Percentiles rank a stretch among this genome's conserved stretches.
These are phyloP conservation scores for Tetrapyrgos nigripes DNA, from an alignment of 1,284 basidiomycete species.

Conservation along the genomic window DNA sequence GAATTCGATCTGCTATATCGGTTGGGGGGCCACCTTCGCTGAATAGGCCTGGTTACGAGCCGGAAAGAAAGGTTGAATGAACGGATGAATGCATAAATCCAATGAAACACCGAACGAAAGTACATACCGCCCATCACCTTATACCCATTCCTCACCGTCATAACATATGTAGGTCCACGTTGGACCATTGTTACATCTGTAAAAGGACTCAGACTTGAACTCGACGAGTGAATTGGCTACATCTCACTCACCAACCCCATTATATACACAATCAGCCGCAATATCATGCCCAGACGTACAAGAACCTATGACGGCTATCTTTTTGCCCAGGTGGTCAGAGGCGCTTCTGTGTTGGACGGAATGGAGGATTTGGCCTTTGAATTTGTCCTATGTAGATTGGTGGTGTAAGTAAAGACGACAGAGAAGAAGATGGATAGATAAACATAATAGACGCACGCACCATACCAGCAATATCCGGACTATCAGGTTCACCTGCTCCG, in stretches of 20 bases:
- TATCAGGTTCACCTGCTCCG: constrained; percentile 53
- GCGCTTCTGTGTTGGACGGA: constrained; percentile 58
- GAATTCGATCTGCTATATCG: constrained; percentile 57
- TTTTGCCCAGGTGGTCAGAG: constrained; percentile 58
- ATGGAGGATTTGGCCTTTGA: constrained; percentile 62
- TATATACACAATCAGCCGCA: constrained; percentile 42
- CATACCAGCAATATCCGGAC: constrained; percentile 46
- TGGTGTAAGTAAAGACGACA: not conserved
- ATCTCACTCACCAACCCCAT: constrained; percentile 37
- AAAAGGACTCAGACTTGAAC: not conserved
- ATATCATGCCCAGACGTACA: constrained; percentile 52
- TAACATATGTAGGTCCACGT: constrained; percentile 49
- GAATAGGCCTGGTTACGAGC: constrained; percentile 65
- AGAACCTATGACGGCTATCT: constrained; percentile 65
- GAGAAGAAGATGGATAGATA: not conserved
- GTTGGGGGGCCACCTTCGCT: constrained; percentile 51
- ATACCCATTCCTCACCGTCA: constrained; percentile 41
- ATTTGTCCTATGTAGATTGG: constrained; percentile 45
- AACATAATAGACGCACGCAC: constrained; percentile 17
- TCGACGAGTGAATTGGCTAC: not conserved
- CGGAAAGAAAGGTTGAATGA: no score
- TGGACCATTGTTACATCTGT: constrained; percentile 54
- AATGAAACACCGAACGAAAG: not conserved
- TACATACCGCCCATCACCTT: constrained; percentile 7
- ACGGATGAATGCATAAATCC: not conserved